Base-by-base conservation (phyloP, 2,329 filamentous ascomycete species). In the Aspergillus hiratsukae region DNA sequence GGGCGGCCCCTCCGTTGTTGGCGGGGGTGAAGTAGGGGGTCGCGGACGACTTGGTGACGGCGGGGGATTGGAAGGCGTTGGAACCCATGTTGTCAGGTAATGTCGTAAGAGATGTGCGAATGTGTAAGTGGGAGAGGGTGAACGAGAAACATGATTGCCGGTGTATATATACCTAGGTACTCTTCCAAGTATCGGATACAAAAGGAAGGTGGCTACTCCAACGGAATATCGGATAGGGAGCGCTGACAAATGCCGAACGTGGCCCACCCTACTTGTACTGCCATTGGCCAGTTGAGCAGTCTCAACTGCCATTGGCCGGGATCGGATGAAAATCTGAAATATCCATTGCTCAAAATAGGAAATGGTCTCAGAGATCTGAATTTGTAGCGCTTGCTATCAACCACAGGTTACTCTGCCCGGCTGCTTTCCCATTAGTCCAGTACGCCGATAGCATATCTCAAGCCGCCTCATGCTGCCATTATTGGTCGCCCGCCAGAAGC, bases 11-110 rank as follows among this genome's bases (percentile, higher is more conserved):
- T 6, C 64, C 69, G 53, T 72, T 68, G 58, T 75, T 72, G 55
- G 64, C 61, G 17, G 72, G 72, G 3, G 72, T 72, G 58, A 69
- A 75, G 60, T 70, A 74, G 10, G 78, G 71, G 14, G 60, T 55
- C 11, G 52, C 23, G 6, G 49, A 3, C 7, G 62, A 54, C 4
- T 40, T 43, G 3, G 35, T 40, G 46, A 56, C 50, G 14, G 57
- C 27, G 29, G 61, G 55, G 17, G 61, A 57, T 14, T 23, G n/a
- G 57, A 41, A 1, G 51, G 53, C 48, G n/a, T 28, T 19, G 19
- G 52, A 55, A n/a, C 56, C 51, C 58, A 60, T 60, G 37, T 10
- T 58, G n/a, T 19, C 21, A 19, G 19, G n/a, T 45, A 11, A 9
- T 43, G 40, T 4, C 1, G n/a, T n/a, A 7, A 21, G n/a, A 21